phyloP scores from a whole-genome alignment of 208 protist genomes.

The Acanthamoeba sp. region DNA sequence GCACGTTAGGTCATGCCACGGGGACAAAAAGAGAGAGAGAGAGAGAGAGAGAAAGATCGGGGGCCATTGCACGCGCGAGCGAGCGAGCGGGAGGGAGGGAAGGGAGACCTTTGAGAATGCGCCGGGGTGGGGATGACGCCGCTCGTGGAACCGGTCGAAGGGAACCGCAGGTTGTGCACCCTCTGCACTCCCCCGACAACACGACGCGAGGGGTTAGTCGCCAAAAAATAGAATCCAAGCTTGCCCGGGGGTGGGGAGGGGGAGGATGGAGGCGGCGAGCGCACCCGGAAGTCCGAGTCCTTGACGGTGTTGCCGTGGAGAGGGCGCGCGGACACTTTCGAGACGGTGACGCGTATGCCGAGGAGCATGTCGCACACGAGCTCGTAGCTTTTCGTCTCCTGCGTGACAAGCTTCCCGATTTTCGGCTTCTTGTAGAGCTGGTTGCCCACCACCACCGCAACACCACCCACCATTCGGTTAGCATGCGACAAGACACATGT shows the following conservation, averaged over 20 bases:
- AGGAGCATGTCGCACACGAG: conserved; percentile 56
- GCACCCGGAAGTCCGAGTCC: conserved; percentile 6
- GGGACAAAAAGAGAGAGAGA: background rate
- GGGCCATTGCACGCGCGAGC: background rate
- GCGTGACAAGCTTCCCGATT: conserved; percentile 47
- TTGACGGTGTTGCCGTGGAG: background rate
- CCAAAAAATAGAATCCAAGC: too few species aligned
- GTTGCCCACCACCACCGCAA: background rate
- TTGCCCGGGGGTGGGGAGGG: background rate
- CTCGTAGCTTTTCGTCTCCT: conserved; percentile 55
- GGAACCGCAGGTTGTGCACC: conserved; percentile 51
- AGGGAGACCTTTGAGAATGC: background rate
- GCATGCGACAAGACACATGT: background rate
- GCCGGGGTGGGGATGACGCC: conserved; percentile 41
- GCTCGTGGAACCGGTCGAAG: background rate
- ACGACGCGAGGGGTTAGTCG: background rate
- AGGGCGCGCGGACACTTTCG: background rate
- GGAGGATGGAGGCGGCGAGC: background rate
- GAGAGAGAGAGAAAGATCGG: too few species aligned
- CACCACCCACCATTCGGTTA: background rate
- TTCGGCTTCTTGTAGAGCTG: conserved; percentile 39
- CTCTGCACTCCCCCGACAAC: background rate
- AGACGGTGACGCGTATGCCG: conserved; percentile 63
- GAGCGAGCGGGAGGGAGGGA: background rate
- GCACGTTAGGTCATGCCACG: background rate